Conservation (phyloP, 345 rosid genomes). For the Brassica rapa region DNA sequence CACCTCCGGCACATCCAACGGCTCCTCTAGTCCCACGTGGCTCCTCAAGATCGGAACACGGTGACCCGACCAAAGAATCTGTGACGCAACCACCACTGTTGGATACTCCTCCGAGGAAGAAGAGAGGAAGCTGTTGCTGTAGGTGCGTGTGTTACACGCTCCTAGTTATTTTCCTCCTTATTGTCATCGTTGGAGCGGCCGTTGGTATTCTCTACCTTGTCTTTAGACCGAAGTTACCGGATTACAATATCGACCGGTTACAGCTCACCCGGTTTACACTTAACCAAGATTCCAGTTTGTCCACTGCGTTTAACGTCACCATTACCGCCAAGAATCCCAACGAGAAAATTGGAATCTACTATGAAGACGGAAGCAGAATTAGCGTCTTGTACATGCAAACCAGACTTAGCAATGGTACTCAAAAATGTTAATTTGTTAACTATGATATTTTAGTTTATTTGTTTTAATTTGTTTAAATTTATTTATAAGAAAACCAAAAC, state of each 20-base stretch:
- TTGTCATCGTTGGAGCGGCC: conserved; percentile 45
- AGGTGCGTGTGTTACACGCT: conserved; percentile 70
- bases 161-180: conserved; percentile 50
- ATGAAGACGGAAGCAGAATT: conserved; percentile 78
- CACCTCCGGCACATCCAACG: conserved; percentile 41
- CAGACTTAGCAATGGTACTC: conserved; percentile 49
- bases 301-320: conserved; percentile 59
- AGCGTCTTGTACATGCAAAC: conserved; percentile 57
- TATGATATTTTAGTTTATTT: neutral
- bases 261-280: conserved; percentile 53
- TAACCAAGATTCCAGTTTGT: conserved; percentile 48
- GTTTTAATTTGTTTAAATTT: neutral
- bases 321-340: conserved; percentile 76
- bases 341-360: conserved; percentile 74
- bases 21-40: conserved; percentile 58
- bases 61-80: conserved; percentile 29
- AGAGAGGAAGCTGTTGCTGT: conserved; percentile 58
- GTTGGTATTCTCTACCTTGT: conserved; percentile 66
- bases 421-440: neutral
- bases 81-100: conserved; percentile 4
- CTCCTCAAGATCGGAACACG: conserved; percentile 46
- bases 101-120: conserved; percentile 48
- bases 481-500: neutral
- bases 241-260: conserved; percentile 60
- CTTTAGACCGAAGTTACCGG: conserved; percentile 78